Conservation (phyloP, 2,329 filamentous ascomycete species). For the Pestalotiopsis sp. region DNA sequence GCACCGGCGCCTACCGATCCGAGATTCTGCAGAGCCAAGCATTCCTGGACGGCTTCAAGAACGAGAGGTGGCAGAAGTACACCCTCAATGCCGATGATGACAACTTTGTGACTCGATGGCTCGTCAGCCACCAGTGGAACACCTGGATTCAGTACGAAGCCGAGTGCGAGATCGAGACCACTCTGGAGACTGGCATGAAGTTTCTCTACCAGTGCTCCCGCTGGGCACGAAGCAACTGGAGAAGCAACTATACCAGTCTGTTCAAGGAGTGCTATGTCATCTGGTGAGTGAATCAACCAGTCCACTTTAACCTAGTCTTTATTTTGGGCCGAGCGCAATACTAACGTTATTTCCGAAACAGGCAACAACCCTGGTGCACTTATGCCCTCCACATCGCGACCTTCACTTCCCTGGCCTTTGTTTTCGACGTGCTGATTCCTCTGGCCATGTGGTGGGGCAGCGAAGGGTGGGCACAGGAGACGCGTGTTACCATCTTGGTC, state of each 20-base stretch:
- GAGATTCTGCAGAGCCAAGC: conserved; percentile 83
- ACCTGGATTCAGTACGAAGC: conserved; percentile 94
- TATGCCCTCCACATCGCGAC: conserved; percentile 94
- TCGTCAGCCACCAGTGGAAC: conserved; percentile 90
- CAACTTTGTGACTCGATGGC: conserved; percentile 97
- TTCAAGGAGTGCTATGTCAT: conserved; percentile 82
- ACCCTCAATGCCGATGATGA: conserved; percentile 96
- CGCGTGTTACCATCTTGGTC: conserved; percentile 58
- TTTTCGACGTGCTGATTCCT: conserved; percentile 75
- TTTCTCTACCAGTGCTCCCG: conserved; percentile 92
- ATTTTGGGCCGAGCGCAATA: not conserved
- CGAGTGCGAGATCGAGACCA: conserved; percentile 91
- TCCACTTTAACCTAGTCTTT: conserved; percentile 11
- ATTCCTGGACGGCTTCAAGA: conserved; percentile 87
- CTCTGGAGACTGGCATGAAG: conserved; percentile 83
- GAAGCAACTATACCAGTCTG: conserved; percentile 92
- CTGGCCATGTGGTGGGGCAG: conserved; percentile 72
- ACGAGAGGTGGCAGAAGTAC: conserved; percentile 86
- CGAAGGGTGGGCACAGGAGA: conserved; percentile 56
- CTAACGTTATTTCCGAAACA: not conserved
- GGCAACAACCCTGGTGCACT: conserved; percentile 85
- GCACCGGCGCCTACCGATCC: conserved; percentile 89
- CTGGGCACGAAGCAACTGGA: conserved; percentile 97
- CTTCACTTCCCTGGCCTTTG: conserved; percentile 83
- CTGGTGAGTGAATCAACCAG: conserved; percentile 67